Percentiles rank a stretch among this genome's conserved stretches.
Conservation (phyloP, 352 stramenopile genomes). For the Phytophthora hibernalis region DNA sequence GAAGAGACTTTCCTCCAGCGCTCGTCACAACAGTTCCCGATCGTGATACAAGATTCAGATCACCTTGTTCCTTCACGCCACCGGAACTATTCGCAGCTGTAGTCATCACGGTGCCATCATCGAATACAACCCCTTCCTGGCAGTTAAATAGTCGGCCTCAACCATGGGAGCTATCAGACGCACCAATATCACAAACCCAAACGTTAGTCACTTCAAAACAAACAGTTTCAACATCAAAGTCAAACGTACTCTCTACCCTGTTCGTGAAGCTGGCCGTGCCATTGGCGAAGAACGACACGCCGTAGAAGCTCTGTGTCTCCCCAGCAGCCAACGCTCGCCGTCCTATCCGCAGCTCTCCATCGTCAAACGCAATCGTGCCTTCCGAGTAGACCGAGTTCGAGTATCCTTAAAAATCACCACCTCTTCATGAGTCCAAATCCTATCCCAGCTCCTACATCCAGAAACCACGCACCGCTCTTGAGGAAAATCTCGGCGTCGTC, state of each 20-base stretch:
- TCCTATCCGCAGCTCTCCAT: slow-evolving; percentile 69
- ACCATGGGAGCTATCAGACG: slow-evolving; percentile 56
- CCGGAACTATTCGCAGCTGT: slow-evolving; percentile 79
- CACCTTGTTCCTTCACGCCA: slow-evolving; percentile 76
- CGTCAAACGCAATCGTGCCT: slow-evolving; percentile 73
- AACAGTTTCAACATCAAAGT: neutral
- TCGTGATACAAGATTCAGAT: slow-evolving; percentile 80
- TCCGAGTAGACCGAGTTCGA: slow-evolving; percentile 76
- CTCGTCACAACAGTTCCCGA: slow-evolving; percentile 70
- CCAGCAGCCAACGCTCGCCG: slow-evolving; percentile 54
- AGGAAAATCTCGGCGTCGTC: slow-evolving; percentile 81
- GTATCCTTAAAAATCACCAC: slow-evolving; percentile 50
- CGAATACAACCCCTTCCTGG: slow-evolving; percentile 67
- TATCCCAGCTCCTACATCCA: neutral
- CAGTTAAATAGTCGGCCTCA: slow-evolving; percentile 71
- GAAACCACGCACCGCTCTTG: slow-evolving; percentile 65
- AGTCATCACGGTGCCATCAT: slow-evolving; percentile 82
- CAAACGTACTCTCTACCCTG: slow-evolving; percentile 54
- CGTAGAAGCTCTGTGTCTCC: slow-evolving; percentile 72
- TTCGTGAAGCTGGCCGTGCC: slow-evolving; percentile 76
- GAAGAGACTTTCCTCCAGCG: slow-evolving; percentile 61
- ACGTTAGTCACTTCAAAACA: neutral
- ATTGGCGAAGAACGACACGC: slow-evolving; percentile 72
- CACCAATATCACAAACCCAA: slow-evolving; percentile 1
- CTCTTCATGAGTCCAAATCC: neutral